Evolutionary conservation across 164 flowering plant species (phyloP).

Genomic region (Vitis rupestris): DNA sequence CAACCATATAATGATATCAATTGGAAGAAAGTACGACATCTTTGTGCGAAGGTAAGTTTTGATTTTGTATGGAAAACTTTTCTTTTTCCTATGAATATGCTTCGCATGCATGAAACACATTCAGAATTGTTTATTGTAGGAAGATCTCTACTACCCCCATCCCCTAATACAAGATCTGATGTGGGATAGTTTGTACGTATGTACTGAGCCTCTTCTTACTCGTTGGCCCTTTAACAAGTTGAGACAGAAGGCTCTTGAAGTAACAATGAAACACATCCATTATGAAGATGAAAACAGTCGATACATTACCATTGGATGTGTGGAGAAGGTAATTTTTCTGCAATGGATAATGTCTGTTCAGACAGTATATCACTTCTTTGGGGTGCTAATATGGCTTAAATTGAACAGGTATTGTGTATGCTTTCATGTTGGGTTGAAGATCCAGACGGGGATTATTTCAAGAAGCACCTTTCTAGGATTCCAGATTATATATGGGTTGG

Average conservation of each 20-base stretch:
- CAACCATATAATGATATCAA: constrained; percentile 39
- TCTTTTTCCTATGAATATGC: too few relatives aligned
- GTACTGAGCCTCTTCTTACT: constrained; percentile 36
- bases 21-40: constrained; percentile 42
- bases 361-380: not conserved
- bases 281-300: constrained; percentile 52
- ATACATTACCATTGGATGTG: constrained; percentile 43
- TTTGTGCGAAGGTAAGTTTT: constrained; percentile 33
- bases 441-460: constrained; percentile 43
- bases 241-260: constrained; percentile 36
- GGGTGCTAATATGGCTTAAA: not conserved
- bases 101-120: not conserved
- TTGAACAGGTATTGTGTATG: constrained; percentile 38
- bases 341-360: not conserved
- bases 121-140: constrained; percentile 20
- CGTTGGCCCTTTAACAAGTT: constrained; percentile 43
- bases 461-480: constrained; percentile 52
- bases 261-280: constrained; percentile 39
- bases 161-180: constrained; percentile 35
- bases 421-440: constrained; percentile 61
- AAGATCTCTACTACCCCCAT: constrained; percentile 41
- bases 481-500: constrained; percentile 55
- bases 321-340: constrained; percentile 23
- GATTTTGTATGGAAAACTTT: not conserved
- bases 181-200: constrained; percentile 38